These are phyloP conservation scores for Ophiocordyceps polyrhachis-furcata DNA, from an alignment of 2,329 filamentous ascomycete species.

Conservation along the genomic window DNA sequence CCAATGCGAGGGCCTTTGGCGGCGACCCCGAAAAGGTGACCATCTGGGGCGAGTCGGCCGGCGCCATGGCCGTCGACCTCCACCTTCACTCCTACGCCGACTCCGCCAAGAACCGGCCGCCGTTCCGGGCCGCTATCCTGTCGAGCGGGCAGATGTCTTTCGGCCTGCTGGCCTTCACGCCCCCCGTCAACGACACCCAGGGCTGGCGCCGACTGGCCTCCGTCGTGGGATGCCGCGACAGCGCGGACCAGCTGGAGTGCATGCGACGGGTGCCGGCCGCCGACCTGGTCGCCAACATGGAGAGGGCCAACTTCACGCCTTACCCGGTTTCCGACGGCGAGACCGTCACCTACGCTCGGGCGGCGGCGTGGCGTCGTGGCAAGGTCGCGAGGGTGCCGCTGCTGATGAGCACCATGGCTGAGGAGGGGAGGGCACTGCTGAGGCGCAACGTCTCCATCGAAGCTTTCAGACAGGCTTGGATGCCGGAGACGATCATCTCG, in stretches of 20 bases:
- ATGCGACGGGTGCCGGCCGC: constrained; percentile 5
- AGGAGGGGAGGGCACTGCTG: constrained; percentile 9
- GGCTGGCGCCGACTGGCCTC: constrained; percentile 5
- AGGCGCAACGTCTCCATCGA: constrained; percentile 7
- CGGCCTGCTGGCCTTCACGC: constrained; percentile 4
- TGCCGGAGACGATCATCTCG: constrained; percentile 4
- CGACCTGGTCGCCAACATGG: constrained; percentile 5
- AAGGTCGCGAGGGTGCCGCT: constrained; percentile 7
- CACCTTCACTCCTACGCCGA: constrained; percentile 8
- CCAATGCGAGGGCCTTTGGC: constrained; percentile 10
- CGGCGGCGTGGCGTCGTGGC: constrained; percentile 6
- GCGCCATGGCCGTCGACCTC: constrained; percentile 13
- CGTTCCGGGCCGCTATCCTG: constrained; percentile 10
- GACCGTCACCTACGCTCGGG: constrained; percentile 4
- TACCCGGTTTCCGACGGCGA: constrained; percentile 6
- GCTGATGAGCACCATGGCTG: constrained; percentile 8
- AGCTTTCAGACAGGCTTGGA: constrained; percentile 5
- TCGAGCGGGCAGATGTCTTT: constrained; percentile 13
- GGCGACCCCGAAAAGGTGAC: constrained; percentile 9
- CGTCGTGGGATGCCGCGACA: constrained; percentile 4
- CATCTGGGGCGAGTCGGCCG: constrained; percentile 12
- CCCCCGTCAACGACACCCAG: neutral
- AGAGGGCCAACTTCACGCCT: constrained; percentile 1
- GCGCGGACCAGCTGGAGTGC: constrained; percentile 4
- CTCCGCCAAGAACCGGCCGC: constrained; percentile 1